Conservation (phyloP, 768 basidiomycete species). For the Trametes elegans region DNA sequence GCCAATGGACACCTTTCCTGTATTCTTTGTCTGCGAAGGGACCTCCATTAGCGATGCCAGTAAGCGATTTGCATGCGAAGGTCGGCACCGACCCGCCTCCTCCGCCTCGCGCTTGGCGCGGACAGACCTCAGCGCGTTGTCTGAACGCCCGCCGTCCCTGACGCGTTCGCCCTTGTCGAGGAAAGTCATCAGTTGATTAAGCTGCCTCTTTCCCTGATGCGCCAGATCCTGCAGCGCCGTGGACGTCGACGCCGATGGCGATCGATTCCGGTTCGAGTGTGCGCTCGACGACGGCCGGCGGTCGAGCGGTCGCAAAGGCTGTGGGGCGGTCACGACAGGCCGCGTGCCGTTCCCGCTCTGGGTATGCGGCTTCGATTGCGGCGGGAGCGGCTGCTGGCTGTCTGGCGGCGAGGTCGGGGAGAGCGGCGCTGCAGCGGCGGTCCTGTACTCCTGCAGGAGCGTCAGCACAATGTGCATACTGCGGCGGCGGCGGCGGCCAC, state of each 20-base stretch:
- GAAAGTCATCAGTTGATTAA: conserved; percentile 84
- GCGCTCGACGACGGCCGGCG: conserved; percentile 66
- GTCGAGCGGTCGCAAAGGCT: conserved; percentile 72
- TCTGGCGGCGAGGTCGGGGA: conserved; percentile 29
- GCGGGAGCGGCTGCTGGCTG: conserved; percentile 31
- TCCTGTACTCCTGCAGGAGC: conserved; percentile 60
- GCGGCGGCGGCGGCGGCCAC: conserved; percentile 11
- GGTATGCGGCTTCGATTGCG: conserved; percentile 31
- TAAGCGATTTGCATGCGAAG: neutral
- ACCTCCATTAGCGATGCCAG: neutral
- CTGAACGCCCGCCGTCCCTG: conserved; percentile 60
- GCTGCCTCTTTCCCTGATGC: conserved; percentile 83
- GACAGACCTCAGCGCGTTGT: conserved; percentile 72
- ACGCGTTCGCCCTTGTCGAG: conserved; percentile 72
- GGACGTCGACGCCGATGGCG: conserved; percentile 79
- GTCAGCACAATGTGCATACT: neutral
- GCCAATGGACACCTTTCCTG: conserved; percentile 83
- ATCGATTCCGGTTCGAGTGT: conserved; percentile 42
- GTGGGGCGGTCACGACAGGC: conserved; percentile 65
- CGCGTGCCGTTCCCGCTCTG: conserved; percentile 45
- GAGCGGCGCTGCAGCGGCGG: conserved; percentile 45
- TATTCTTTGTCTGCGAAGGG: conserved; percentile 95
- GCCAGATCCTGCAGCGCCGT: conserved; percentile 86
- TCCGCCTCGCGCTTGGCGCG: conserved; percentile 88
- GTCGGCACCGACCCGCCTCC: conserved; percentile 75